phyloP scores from a whole-genome alignment of 2,329 filamentous ascomycete genomes.

The Nemania bipapillata region DNA sequence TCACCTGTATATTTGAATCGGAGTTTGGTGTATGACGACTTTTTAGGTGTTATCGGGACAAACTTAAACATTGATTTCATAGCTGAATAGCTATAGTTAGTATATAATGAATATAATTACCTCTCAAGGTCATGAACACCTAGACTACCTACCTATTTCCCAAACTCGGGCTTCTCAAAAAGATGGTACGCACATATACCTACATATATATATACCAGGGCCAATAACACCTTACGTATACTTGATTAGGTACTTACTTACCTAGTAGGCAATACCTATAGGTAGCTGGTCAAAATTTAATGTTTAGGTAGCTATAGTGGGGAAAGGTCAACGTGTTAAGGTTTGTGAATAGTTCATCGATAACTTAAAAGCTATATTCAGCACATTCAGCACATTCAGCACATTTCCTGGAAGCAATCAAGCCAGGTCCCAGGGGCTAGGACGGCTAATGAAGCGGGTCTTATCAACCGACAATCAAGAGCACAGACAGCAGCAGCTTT shows the following conservation, averaged over 20 bases:
- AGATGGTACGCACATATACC: too few species aligned
- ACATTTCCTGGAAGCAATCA: too few species aligned
- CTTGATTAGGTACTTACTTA: background rate
- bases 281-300: too few species aligned
- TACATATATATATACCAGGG: too few species aligned
- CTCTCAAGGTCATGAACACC: background rate
- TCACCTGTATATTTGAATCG: background rate
- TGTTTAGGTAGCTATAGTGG: background rate
- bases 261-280: too few species aligned
- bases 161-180: background rate
- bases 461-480: constrained; percentile 4
- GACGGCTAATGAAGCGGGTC: background rate
- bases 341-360: background rate
- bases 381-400: too few species aligned
- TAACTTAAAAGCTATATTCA: too few species aligned
- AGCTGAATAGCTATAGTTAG: background rate
- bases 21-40: constrained; percentile 11
- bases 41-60: background rate
- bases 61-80: background rate
- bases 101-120: constrained; percentile 17
- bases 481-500: background rate
- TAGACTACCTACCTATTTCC: too few species aligned
- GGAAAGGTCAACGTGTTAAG: background rate
- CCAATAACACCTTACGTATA: too few species aligned
- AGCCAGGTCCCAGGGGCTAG: constrained; percentile 4